Base-by-base conservation (phyloP, 139 green algal genomes). In the Choricystis sp. region DNA sequence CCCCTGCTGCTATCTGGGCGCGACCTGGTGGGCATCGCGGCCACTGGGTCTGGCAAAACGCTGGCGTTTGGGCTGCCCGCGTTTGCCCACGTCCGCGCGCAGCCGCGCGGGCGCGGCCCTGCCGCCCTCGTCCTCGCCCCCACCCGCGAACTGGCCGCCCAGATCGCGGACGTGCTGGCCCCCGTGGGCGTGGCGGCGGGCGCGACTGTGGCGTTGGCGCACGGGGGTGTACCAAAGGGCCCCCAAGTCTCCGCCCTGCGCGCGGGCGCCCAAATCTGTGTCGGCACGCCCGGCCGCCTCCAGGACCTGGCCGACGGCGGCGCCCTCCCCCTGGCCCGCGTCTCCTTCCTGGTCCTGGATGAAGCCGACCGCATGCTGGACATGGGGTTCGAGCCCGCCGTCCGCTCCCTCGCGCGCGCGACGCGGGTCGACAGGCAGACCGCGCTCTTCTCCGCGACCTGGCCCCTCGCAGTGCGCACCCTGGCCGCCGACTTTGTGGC, bases 391-490 rank as follows among this genome's bases (percentile, higher is more conserved):
- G 83, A 94, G 75, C 85, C 85, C 25, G 77, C 90, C 66, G 94
- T 95, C 69, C 73, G 83, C 65, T 61, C 60, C 20, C 81, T 83
- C 48, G 70, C 63, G 14, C 24, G 56, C 49, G 40, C 72, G 49
- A 87, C 81, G 3, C 74, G 87, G 4, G 73, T 85, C 5, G 89
- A 94, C 71, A 69, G 92, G 1, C 67, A 64, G 60, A 98, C 92
- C 16, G 77, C 95, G 62, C 96, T 98, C 89, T 97, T 98, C 73
- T 84, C 64, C 29, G 92, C 92, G 66, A 98, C 92, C 2, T 98
- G 89, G 89, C 92, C 92, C 29, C 64, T 66, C 5, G 76, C 74
- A 31, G 83, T 98, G 57, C 81, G 90, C 75, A 83, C 88, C 74
- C 81, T 98, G 61, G 90, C 90, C 19, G 62, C 74, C 28, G 81